These are phyloP conservation scores for Amoeboaphelidium protococcarum DNA, from an alignment of 371 early-diverging fungal species.

Conservation along the genomic window DNA sequence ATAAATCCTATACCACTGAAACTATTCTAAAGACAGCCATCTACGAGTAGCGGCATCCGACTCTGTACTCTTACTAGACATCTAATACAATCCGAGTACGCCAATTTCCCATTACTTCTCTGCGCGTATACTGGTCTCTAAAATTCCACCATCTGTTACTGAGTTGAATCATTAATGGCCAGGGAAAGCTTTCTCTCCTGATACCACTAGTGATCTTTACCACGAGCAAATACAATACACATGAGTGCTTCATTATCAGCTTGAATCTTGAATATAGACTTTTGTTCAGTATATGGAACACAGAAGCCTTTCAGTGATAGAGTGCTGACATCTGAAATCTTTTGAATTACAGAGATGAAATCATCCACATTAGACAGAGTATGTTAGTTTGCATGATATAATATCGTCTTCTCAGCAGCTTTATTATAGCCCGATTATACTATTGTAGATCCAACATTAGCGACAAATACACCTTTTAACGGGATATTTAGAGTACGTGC, in stretches of 20 bases:
- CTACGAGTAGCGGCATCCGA: constrained; percentile 32
- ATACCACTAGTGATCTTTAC: too few species aligned
- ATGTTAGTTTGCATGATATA: constrained; percentile 25
- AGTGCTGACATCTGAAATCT: constrained; percentile 16
- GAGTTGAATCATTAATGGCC: too few species aligned
- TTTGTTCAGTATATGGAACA: constrained; percentile 24
- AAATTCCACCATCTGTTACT: too few species aligned
- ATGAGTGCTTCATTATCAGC: too few species aligned
- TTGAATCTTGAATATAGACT: too few species aligned
- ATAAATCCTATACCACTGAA: constrained; percentile 43
- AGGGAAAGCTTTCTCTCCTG: too few species aligned
- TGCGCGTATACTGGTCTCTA: too few species aligned
- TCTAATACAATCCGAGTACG: constrained; percentile 37
- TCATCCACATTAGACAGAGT: too few species aligned
- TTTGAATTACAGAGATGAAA: constrained; percentile 16
- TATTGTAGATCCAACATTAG: constrained; percentile 36
- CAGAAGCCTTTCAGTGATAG: constrained; percentile 27
- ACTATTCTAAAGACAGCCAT: constrained; percentile 4
- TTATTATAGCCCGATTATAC: too few species aligned
- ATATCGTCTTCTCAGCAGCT: constrained; percentile 26
- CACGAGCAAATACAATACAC: too few species aligned
- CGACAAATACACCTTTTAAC: constrained; percentile 48
- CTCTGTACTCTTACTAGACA: constrained; percentile 35
- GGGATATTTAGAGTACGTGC: constrained; percentile 43
- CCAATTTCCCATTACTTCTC: constrained; percentile 31